Percentiles rank a stretch among this genome's conserved stretches.
Evolutionary conservation across 345 rosid species (phyloP).

Genomic region (Eucalyptus decipiens): DNA sequence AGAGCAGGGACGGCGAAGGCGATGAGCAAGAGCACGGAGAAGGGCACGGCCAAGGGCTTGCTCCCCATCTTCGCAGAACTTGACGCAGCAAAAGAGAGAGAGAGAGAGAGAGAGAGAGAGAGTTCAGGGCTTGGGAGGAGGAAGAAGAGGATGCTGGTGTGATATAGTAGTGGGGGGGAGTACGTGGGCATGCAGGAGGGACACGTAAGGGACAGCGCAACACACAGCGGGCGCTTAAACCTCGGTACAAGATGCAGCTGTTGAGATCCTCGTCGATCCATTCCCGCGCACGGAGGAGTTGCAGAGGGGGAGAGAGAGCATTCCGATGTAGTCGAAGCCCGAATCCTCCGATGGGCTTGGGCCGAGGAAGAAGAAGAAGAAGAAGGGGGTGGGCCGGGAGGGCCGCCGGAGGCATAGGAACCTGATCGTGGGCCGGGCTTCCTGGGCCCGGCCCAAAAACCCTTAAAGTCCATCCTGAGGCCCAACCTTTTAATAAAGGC

Average conservation of each 20-base stretch:
- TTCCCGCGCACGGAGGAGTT: background rate
- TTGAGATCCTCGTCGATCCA: background rate
- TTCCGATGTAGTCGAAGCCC: background rate
- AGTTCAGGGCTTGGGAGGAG: background rate
- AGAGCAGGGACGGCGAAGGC: background rate
- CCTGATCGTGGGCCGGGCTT: background rate
- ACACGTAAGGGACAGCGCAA: background rate
- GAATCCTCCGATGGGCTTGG: background rate
- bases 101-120: background rate
- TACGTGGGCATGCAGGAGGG: background rate
- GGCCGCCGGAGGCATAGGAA: background rate
- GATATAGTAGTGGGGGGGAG: background rate
- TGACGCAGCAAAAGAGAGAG: background rate
- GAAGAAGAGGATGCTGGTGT: background rate
- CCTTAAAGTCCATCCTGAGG: background rate
- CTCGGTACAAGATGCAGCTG: background rate
- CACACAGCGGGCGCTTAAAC: background rate
- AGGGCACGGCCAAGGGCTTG: background rate
- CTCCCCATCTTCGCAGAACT: background rate
- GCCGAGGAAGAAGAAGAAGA: background rate
- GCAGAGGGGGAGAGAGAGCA: background rate
- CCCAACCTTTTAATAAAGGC: background rate
- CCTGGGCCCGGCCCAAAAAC: background rate
- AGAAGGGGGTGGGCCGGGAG: background rate
- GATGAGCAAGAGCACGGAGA: background rate